phyloP scores from a whole-genome alignment of 495 filamentous ascomycete genomes.

The Daldinia caldariorum region DNA sequence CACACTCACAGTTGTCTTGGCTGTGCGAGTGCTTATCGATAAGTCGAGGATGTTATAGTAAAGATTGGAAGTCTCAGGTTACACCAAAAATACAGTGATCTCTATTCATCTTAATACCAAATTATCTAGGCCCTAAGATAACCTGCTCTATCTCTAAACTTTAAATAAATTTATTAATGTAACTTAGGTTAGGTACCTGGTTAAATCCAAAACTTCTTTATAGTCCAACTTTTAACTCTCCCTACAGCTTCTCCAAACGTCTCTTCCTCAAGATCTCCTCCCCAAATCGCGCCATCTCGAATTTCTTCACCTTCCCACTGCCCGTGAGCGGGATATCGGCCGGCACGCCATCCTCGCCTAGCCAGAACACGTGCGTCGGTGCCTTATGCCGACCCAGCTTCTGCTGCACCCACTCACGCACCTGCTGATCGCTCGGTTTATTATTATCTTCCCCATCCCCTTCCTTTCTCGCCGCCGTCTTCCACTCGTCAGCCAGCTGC shows the following conservation, averaged over 20 bases:
- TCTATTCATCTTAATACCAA: too few relatives aligned
- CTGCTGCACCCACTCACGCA: conserved; percentile 68
- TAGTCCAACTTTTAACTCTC: neutral
- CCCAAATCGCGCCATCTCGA: conserved; percentile 68
- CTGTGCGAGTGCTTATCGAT: too few relatives aligned
- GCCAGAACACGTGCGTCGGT: conserved; percentile 71
- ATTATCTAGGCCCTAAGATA: neutral
- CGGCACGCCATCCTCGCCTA: conserved; percentile 68
- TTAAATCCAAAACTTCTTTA: neutral
- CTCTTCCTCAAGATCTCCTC: conserved; percentile 58
- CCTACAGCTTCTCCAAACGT: conserved; percentile 52
- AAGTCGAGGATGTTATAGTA: neutral
- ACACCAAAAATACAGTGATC: neutral
- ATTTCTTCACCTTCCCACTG: conserved; percentile 77
- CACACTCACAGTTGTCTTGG: too few relatives aligned
- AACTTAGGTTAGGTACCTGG: too few relatives aligned
- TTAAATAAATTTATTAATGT: too few relatives aligned
- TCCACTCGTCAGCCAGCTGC: conserved; percentile 40
- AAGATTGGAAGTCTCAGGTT: neutral
- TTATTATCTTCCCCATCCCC: neutral
- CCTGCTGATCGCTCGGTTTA: conserved; percentile 58
- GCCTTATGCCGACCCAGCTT: conserved; percentile 74
- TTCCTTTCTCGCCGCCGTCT: conserved; percentile 16
- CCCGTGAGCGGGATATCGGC: conserved; percentile 69
- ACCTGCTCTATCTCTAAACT: neutral